Conservation (phyloP, 371 early-diverging fungal genomes). For the Choanephora cucurbitarum region DNA sequence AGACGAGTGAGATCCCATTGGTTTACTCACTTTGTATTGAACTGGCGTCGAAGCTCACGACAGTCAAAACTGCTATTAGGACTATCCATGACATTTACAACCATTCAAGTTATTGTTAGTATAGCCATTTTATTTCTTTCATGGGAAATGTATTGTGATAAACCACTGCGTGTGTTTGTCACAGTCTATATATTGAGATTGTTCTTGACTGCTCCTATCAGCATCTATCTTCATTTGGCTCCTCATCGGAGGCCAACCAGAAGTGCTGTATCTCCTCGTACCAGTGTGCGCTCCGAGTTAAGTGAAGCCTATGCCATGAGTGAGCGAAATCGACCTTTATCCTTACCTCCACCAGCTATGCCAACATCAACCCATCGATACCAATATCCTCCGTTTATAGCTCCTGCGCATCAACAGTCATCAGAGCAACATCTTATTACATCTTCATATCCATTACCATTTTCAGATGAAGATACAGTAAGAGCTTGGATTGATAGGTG, state of each 20-base stretch:
- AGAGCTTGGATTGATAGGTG: slow-evolving; percentile 34
- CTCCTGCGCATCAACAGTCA: slow-evolving; percentile 13
- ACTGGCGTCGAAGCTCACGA: slow-evolving; percentile 51
- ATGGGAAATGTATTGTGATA: slow-evolving; percentile 53
- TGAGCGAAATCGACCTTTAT: slow-evolving; percentile 30
- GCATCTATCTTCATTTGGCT: slow-evolving; percentile 44
- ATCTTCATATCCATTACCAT: slow-evolving; percentile 5
- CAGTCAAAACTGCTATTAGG: slow-evolving; percentile 40
- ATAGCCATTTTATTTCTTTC: slow-evolving; percentile 42
- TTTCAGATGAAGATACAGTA: slow-evolving; percentile 14
- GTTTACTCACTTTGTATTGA: slow-evolving; percentile 49
- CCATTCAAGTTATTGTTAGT: slow-evolving; percentile 38
- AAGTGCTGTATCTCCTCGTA: slow-evolving; percentile 12
- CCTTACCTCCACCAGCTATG: slow-evolving; percentile 28
- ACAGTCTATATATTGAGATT: slow-evolving; percentile 47
- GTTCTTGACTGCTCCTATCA: slow-evolving; percentile 41
- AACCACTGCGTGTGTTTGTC: slow-evolving; percentile 46
- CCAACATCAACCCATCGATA: slow-evolving; percentile 20
- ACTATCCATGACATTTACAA: slow-evolving; percentile 38
- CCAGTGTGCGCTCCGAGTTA: slow-evolving; percentile 28
- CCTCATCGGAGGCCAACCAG: slow-evolving; percentile 37
- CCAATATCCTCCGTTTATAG: slow-evolving; percentile 22
- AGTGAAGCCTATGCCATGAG: slow-evolving; percentile 40
- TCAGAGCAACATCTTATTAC: not conserved
- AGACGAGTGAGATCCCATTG: slow-evolving; percentile 51